Evolutionary conservation across 768 basidiomycete genomes (phyloP).

Genomic region (Boletus rubroflammeus): DNA sequence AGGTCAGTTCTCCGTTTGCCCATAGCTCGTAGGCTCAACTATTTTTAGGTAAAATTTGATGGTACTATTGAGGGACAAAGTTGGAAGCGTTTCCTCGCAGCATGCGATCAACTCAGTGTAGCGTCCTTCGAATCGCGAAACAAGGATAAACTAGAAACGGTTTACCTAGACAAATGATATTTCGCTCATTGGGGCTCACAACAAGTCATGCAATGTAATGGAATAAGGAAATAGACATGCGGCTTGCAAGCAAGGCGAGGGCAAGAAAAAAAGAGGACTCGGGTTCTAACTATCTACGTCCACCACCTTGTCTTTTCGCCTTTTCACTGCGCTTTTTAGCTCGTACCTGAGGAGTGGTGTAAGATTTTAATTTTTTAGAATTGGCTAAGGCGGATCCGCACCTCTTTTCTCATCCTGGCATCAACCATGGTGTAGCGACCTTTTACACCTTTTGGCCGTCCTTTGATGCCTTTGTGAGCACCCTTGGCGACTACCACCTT

Average conservation of each 20-base stretch:
- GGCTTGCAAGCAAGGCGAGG: background rate
- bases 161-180: conserved; percentile 9
- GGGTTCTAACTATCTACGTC: conserved; percentile 33
- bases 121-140: conserved; percentile 27
- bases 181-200: background rate
- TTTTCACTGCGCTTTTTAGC: conserved; percentile 80
- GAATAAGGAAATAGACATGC: background rate
- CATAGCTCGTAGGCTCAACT: conserved; percentile 1
- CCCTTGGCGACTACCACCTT: conserved; percentile 93
- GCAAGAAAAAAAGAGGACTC: background rate
- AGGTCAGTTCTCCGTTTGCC: conserved; percentile 38
- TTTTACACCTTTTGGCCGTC: conserved; percentile 93
- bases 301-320: conserved; percentile 51
- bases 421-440: conserved; percentile 95
- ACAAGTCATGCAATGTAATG: background rate
- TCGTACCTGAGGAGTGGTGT: conserved; percentile 51
- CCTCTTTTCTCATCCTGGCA: conserved; percentile 91
- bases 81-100: conserved; percentile 45
- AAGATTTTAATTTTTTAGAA: conserved; percentile 1
- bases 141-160: conserved; percentile 6
- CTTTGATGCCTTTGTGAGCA: conserved; percentile 82
- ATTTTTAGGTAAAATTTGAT: conserved; percentile 43
- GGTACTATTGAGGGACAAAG: conserved; percentile 33
- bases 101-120: conserved; percentile 44
- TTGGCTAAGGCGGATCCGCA: conserved; percentile 18